Base-by-base conservation (phyloP, 1,139 yeast species). In the Protomyces arabidopsidicola region DNA sequence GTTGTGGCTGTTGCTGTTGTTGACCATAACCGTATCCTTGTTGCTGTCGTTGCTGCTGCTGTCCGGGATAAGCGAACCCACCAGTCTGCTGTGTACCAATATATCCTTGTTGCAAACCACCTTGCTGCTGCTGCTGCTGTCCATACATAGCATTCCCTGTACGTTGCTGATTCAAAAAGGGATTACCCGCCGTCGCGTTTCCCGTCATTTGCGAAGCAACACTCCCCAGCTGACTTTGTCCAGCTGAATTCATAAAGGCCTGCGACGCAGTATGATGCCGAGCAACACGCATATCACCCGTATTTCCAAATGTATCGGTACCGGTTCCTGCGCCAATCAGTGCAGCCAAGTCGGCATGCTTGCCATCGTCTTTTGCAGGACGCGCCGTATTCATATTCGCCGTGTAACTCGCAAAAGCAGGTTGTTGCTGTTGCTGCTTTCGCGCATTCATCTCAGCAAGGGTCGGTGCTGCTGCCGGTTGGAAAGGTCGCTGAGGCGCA, bases 271-370 rank as follows among this genome's bases (percentile, higher is more conserved):
- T 91, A 74, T 88, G 95, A 72, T 93, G 98, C 62, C 96, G 95
- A 12, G 98, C 96, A 66, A 93, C 83, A 77, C 97, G 85, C 35
- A 86, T 77, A 16, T 87, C 88, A 63, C 98, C 98, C 4, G 90
- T 86, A 75, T 93, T 93, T 75, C 98, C 98, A 75, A 89, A 93
- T 0, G 98, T 91, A 75, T 93, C 98, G 65, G 90, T 79, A 27
- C 97, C 98, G 10, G 59, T 55, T 45, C 97, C 97, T 64, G 86
- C 84, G 12, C 95, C 88, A 69, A 91, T 80, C 65, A 91, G 78
- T 66, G 82, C 82, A 75, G 91, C 90, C 72, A 91, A 81, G 69
- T 88, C 93, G 20, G 90, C 77, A 79, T 82, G 76, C 75, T 84
- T 80, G 52, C 72, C 63, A 45, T 65, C 60, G 50, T 55, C 57